Percentiles rank a stretch among this genome's conserved stretches.
Conservation (phyloP, 352 stramenopile genomes). For the Pythium dissimile region DNA sequence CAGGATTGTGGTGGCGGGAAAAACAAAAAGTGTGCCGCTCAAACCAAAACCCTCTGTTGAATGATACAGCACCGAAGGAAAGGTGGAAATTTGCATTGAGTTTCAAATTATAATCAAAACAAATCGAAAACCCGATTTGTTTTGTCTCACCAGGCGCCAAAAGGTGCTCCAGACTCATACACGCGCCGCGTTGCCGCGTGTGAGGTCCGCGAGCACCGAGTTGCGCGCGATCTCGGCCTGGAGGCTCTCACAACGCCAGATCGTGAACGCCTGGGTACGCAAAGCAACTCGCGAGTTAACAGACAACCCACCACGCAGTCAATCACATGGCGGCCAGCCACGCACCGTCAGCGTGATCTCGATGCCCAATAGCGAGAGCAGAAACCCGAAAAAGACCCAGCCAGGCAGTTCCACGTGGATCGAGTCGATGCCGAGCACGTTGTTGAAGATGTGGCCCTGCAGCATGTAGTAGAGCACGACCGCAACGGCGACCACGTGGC, state of each 20-base stretch:
- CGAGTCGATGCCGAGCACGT: constrained; percentile 31
- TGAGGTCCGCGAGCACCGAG: constrained; percentile 46
- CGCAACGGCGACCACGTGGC: constrained; percentile 54
- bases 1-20: constrained; percentile 3
- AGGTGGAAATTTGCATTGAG: too few species aligned
- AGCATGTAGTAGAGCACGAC: constrained; percentile 59
- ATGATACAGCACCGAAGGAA: not conserved
- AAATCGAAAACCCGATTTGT: too few species aligned
- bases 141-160: too few species aligned
- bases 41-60: constrained; percentile 1
- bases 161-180: too few species aligned
- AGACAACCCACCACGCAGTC: too few species aligned
- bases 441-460: constrained; percentile 50
- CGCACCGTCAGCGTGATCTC: constrained; percentile 63
- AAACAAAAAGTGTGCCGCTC: not conserved
- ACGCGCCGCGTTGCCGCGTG: constrained; percentile 32
- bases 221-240: constrained; percentile 72
- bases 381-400: constrained; percentile 58
- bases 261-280: constrained; percentile 37
- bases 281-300: not conserved
- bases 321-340: not conserved
- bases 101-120: too few species aligned
- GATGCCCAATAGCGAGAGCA: constrained; percentile 48
- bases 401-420: constrained; percentile 27
- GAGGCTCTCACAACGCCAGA: constrained; percentile 52